Evolutionary conservation across 495 filamentous ascomycete genomes (phyloP).

Genomic region (Penicillium malachiteum): DNA sequence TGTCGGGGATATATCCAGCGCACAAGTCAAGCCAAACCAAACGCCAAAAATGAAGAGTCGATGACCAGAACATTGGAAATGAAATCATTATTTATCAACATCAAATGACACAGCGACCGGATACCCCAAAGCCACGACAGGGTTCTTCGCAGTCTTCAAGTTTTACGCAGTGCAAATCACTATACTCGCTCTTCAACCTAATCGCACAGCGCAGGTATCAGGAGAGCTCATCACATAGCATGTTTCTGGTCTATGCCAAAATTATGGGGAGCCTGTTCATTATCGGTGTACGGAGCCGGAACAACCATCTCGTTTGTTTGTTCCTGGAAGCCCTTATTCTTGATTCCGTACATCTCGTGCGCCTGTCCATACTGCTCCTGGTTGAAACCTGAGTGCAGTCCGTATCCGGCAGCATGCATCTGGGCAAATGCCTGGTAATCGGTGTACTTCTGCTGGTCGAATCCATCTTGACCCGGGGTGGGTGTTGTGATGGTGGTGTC

Average conservation of each 20-base stretch:
- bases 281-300: neutral
- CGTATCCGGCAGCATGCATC: slow-evolving; percentile 7
- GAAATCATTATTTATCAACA: slow-evolving; percentile 1
- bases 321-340: neutral
- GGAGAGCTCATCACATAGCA: neutral
- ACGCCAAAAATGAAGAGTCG: slow-evolving; percentile 1
- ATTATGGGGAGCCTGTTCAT: neutral
- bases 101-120: neutral
- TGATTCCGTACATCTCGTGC: slow-evolving; percentile 7
- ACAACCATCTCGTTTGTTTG: neutral
- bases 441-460: slow-evolving; percentile 16
- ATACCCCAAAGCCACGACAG: neutral
- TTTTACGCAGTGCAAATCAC: neutral
- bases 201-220: neutral
- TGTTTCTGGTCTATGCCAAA: slow-evolving; percentile 2
- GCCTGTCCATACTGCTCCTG: slow-evolving; percentile 4
- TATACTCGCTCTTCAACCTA: neutral
- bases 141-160: neutral
- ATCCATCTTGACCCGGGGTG: slow-evolving; percentile 16
- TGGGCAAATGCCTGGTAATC: neutral
- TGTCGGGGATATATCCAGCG: slow-evolving; percentile 12
- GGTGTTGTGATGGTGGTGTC: slow-evolving; percentile 24
- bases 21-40: slow-evolving; percentile 1
- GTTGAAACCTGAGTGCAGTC: neutral
- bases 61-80: neutral